Evolutionary conservation across 1,139 yeast species (phyloP).

Genomic region (Suhomyces guaymorum): DNA sequence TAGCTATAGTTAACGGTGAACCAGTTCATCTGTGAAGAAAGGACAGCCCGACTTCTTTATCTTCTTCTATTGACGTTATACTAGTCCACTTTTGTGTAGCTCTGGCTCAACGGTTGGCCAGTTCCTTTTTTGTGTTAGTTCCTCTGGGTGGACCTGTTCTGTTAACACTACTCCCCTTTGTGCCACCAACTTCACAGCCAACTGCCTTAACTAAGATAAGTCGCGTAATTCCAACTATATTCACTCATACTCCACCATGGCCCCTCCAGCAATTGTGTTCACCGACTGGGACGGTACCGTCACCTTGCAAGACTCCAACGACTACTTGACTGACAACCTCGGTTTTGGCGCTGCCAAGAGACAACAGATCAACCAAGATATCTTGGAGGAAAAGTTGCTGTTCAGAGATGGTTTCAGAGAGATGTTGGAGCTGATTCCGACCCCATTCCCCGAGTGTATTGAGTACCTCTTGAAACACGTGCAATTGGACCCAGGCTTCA

Average conservation of each 20-base stretch:
- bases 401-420: conserved; percentile 82
- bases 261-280: conserved; percentile 67
- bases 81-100: too few relatives aligned
- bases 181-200: too few relatives aligned
- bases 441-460: conserved; percentile 82
- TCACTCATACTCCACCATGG: conserved; percentile 1
- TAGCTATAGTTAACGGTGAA: too few relatives aligned
- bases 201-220: too few relatives aligned
- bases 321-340: conserved; percentile 79
- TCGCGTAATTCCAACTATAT: too few relatives aligned
- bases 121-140: too few relatives aligned
- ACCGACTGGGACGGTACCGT: conserved; percentile 99
- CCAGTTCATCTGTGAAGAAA: too few relatives aligned
- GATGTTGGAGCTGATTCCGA: conserved; percentile 78
- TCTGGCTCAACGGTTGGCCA: too few relatives aligned
- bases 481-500: conserved; percentile 87
- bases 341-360: conserved; percentile 83
- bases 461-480: conserved; percentile 61
- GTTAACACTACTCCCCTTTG: too few relatives aligned
- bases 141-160: too few relatives aligned
- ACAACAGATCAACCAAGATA: conserved; percentile 64
- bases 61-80: too few relatives aligned
- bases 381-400: conserved; percentile 64
- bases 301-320: conserved; percentile 87
- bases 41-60: too few relatives aligned